Base-by-base conservation (phyloP, 345 rosid genomes). In the Chamaenerion angustifolium region DNA sequence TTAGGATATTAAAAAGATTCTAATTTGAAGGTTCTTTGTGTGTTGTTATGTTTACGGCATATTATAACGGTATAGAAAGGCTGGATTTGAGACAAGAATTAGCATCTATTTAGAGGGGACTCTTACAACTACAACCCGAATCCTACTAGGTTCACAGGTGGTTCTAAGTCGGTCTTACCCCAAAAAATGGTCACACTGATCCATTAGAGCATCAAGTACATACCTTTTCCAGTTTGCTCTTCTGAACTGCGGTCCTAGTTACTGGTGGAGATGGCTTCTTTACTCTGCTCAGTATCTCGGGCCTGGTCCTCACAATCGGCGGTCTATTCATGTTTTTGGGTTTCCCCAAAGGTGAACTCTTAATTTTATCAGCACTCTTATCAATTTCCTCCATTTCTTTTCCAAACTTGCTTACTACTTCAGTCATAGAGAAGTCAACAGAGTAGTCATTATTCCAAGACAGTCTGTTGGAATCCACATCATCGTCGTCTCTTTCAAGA, bases 221-320 rank as follows among this genome's bases (percentile, higher is more conserved):
- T 69, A 81, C 94, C 85, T 76, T 76, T 62, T 83, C 96, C 42
- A 68, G 68, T 69, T 77, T 88, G 81, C 82, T 83, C 76, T 88
- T 88, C 57, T 72, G 94, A 62, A 64, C 68, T 48, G 64, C 40
- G 12, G 88, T 61, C 67, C 85, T 76, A 65, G 58, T 77, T 51
- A 65, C 69, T 15, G 37, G 37, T 31, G 64, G 52, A 42, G 78
- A 58, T 13, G 75, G 72, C 62, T 73, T 84, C 71, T 59, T 75
- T 46, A 59, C 63, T 66, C 49, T 74, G 11, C 73, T 50, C 45
- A 71, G 16, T 27, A 55, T 59, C 54, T 64, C 78, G 11, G 64
- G 48, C 52, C 49, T 75, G 54, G 49, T 68, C 43, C 53, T 78
- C 52, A 56, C 65, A 5, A 40, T 4, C 48, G 54, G 54, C 9